Evolutionary conservation across 371 early-diverging fungal species (phyloP).

Genomic region (Rhizopus stolonifer): DNA sequence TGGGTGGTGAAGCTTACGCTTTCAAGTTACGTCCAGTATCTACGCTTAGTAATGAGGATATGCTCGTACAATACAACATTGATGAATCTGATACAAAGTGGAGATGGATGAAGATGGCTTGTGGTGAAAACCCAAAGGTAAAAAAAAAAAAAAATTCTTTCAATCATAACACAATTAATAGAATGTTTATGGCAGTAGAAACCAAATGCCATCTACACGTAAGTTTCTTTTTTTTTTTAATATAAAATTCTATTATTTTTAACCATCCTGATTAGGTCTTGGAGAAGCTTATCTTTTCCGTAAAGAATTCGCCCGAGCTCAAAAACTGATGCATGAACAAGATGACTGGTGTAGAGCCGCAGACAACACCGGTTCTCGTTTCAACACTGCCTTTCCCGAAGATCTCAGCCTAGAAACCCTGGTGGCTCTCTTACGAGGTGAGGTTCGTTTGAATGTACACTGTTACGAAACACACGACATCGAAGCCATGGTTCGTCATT

Average conservation of each 20-base stretch:
- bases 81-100: slow-evolving; percentile 34
- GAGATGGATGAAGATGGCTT: slow-evolving; percentile 83
- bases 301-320: slow-evolving; percentile 60
- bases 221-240: slow-evolving; percentile 7
- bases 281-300: slow-evolving; percentile 76
- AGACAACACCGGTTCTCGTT: slow-evolving; percentile 10
- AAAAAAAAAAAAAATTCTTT: background rate
- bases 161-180: background rate
- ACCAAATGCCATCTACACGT: slow-evolving; percentile 39
- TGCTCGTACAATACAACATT: slow-evolving; percentile 59
- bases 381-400: slow-evolving; percentile 63
- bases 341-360: slow-evolving; percentile 81
- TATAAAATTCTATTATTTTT: no score
- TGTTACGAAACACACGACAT: slow-evolving; percentile 73
- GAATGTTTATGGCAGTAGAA: slow-evolving; percentile 28
- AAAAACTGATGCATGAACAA: slow-evolving; percentile 50
- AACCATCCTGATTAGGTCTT: slow-evolving; percentile 40
- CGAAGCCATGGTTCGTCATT: slow-evolving; percentile 73
- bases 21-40: slow-evolving; percentile 56
- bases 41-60: slow-evolving; percentile 60
- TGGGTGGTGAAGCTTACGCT: slow-evolving; percentile 76
- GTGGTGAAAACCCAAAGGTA: slow-evolving; percentile 80
- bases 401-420: slow-evolving; percentile 60
- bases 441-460: slow-evolving; percentile 73
- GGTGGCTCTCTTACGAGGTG: slow-evolving; percentile 68